Evolutionary conservation across 2,329 filamentous ascomycete species (phyloP).

Genomic region (Plenodomus biglobosus): DNA sequence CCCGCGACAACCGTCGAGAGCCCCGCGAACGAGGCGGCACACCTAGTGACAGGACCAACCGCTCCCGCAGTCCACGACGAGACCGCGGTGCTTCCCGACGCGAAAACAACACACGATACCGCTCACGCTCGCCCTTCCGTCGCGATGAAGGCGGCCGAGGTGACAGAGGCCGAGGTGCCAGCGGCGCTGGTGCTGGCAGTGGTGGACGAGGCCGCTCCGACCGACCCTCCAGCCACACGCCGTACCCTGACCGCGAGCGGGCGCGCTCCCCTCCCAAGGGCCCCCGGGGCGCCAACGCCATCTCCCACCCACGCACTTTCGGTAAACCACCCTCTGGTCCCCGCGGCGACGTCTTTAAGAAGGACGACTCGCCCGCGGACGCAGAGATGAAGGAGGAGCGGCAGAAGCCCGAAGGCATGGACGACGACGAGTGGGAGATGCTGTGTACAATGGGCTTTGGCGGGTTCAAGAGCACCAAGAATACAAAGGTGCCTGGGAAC

Average conservation of each 20-base stretch:
- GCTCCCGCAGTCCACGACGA: conserved; percentile 38
- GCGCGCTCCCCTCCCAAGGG: conserved; percentile 28
- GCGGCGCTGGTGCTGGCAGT: neutral
- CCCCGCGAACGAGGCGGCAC: conserved; percentile 25
- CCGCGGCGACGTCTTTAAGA: conserved; percentile 12
- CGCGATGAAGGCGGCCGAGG: conserved; percentile 23
- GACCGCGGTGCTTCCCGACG: conserved; percentile 32
- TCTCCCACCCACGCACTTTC: conserved; percentile 6
- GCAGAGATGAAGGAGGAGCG: conserved; percentile 32
- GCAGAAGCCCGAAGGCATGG: conserved; percentile 46
- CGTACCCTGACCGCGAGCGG: conserved; percentile 6
- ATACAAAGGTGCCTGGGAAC: conserved; percentile 86
- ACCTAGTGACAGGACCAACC: conserved; percentile 32
- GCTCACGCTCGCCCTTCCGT: conserved; percentile 32
- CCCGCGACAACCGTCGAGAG: conserved; percentile 26
- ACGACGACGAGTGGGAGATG: conserved; percentile 73
- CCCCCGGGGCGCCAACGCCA: conserved; percentile 19
- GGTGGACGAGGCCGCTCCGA: conserved; percentile 4
- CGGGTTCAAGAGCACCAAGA: conserved; percentile 82
- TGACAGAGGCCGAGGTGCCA: conserved; percentile 8
- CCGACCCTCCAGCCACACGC: neutral
- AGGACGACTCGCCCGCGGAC: conserved; percentile 27
- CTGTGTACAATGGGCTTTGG: conserved; percentile 87
- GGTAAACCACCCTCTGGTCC: conserved; percentile 15
- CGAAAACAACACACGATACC: conserved; percentile 19